phyloP scores from a whole-genome alignment of 305 asterid species.

The Fraxinus greggii region DNA sequence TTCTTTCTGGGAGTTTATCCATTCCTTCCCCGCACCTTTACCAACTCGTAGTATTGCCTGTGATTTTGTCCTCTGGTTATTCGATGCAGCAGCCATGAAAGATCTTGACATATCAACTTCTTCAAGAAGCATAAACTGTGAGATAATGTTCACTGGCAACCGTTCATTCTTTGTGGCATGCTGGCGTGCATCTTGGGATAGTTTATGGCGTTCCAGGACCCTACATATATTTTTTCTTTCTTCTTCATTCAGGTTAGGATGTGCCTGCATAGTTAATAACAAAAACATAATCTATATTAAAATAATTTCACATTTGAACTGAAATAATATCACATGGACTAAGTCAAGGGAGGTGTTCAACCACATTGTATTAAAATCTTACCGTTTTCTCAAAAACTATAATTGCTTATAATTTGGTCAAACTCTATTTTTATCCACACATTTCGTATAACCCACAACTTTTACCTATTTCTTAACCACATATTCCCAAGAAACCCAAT shows the following conservation, averaged over 20 bases:
- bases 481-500: not conserved
- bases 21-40: constrained; percentile 2
- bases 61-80: constrained; percentile 23
- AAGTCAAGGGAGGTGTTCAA: not conserved
- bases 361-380: not conserved
- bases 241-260: constrained; percentile 32
- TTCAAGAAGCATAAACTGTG: constrained; percentile 32
- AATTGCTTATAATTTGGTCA: not conserved
- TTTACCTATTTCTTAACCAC: not conserved
- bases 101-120: constrained; percentile 30
- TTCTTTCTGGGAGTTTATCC: constrained; percentile 20
- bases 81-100: constrained; percentile 27
- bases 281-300: not conserved
- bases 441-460: not conserved
- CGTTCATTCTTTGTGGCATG: constrained; percentile 30
- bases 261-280: constrained; percentile 28
- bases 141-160: constrained; percentile 26
- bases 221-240: constrained; percentile 30
- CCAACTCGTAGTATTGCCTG: constrained; percentile 17
- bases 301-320: not conserved
- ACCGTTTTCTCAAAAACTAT: not conserved
- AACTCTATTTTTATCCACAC: not conserved
- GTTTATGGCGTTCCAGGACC: constrained; percentile 27
- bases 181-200: constrained; percentile 30
- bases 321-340: not conserved